Percentiles rank a stretch among this genome's conserved stretches.
These are phyloP conservation scores for Cladophialophora exuberans DNA, from an alignment of 2,329 filamentous ascomycete genomes.

Conservation along the genomic window DNA sequence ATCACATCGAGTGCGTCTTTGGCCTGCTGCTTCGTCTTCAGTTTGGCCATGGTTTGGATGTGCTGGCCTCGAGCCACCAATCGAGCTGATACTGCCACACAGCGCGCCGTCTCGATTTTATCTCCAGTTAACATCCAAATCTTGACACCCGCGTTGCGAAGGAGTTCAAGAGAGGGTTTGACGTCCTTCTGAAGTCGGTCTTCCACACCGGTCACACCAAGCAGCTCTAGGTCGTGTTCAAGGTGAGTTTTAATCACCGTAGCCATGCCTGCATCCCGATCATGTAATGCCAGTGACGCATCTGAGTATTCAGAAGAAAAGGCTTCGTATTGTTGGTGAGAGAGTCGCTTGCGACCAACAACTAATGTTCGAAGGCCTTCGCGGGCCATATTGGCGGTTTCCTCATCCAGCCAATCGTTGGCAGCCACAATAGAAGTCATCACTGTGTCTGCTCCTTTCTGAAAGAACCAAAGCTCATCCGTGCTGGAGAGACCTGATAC, in stretches of 20 bases:
- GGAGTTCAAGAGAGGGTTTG: constrained; percentile 89
- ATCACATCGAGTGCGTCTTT: constrained; percentile 89
- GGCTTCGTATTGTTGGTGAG: constrained; percentile 74
- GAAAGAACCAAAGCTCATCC: constrained; percentile 96
- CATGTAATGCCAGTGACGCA: constrained; percentile 77
- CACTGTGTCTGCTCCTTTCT: constrained; percentile 97
- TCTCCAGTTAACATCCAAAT: constrained; percentile 99
- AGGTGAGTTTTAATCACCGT: constrained; percentile 77
- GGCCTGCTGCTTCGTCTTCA: constrained; percentile 80
- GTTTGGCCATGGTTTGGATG: constrained; percentile 87
- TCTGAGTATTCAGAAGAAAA: constrained; percentile 76
- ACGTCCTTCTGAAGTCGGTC: constrained; percentile 96
- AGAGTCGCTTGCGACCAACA: constrained; percentile 87
- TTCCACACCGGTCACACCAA: constrained; percentile 97
- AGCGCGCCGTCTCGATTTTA: constrained; percentile 96
- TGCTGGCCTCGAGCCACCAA: constrained; percentile 91
- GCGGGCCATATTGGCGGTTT: constrained; percentile 98
- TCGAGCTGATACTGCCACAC: constrained; percentile 93
- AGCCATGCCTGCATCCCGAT: constrained; percentile 81
- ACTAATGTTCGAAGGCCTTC: constrained; percentile 94
- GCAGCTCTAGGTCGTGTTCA: constrained; percentile 84
- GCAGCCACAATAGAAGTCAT: constrained; percentile 95
- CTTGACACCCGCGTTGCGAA: constrained; percentile 96
- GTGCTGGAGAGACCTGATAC: constrained; percentile 48
- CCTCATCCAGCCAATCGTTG: constrained; percentile 98